Evolutionary conservation across 2,329 filamentous ascomycete genomes (phyloP), one percentile per base, ranked within the genome.

Genomic region (Aspergillus ruber): DNA sequence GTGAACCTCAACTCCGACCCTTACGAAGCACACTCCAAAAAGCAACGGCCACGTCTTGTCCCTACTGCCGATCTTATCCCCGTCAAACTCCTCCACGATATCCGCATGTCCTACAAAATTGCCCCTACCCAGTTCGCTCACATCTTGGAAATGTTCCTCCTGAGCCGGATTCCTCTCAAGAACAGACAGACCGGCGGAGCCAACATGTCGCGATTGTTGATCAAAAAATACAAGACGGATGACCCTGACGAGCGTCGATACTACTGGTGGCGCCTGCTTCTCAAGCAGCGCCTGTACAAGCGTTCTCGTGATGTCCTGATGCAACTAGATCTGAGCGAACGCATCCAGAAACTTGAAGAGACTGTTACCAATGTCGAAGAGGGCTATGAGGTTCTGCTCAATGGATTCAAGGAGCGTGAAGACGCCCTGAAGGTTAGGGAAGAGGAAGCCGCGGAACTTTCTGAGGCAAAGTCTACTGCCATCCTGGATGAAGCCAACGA

Each of bases 191-290:
- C 68, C 53, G 58, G 75, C 50, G 62, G 75, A 61, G 58, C 76
- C 67, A 68, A 81, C 66, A 55, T 77, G 65, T 60, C 81, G 62
- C 66, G 77, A 64, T 51, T 81, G 58, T 58, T 71, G 32, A 72
- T 73, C 45, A 72, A 72, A 51, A 72, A 73, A 46, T 64, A 65
- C 23, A 66, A 67, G 20, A 62, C 75, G 1, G 69, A 71, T 2
- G 74, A 83, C 50, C 71, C 74, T 39, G 71, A 79, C 51, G 82
- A 85, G 56, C 68, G 77, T 10, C 71, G 73, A 27, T 85, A 82
- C 64, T 84, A 81, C 63, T 83, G 82, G 69, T 85, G 82, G 82
- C 74, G 82, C 5, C 67, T 84, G 55, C 74, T 83, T 25, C 73
- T 80, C 32, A 85, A 85, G 62, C 77, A 83, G 54, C 73, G 82